phyloP scores from a whole-genome alignment of 352 stramenopile species.

The Lagenidium sp. region DNA sequence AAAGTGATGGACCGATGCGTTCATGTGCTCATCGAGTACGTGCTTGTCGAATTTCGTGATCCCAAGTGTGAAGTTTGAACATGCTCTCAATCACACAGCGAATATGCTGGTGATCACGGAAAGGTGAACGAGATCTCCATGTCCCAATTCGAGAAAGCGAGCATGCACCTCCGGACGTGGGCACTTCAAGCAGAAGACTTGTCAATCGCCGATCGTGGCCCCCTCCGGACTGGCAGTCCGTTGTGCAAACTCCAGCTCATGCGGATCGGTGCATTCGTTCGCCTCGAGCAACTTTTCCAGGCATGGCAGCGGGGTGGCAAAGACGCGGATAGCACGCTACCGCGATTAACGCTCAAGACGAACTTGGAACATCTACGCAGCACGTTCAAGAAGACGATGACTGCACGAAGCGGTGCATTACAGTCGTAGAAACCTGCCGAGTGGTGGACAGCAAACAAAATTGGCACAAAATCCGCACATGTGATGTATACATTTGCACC shows the following conservation, averaged over 20 bases:
- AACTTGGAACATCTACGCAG: constrained; percentile 13
- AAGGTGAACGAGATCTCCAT: neutral
- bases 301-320: constrained; percentile 22
- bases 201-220: too few relatives aligned
- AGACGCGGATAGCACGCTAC: constrained; percentile 6
- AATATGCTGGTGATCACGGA: neutral
- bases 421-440: too few relatives aligned
- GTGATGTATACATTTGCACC: too few relatives aligned
- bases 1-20: constrained; percentile 49
- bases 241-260: too few relatives aligned
- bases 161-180: constrained; percentile 14
- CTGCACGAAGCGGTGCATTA: constrained; percentile 6
- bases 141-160: neutral
- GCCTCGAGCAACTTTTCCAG: constrained; percentile 24
- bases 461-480: too few relatives aligned
- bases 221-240: too few relatives aligned
- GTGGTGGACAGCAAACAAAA: too few relatives aligned
- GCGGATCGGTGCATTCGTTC: constrained; percentile 32
- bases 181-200: too few relatives aligned
- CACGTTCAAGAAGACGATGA: constrained; percentile 14
- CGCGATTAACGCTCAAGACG: constrained; percentile 8
- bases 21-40: constrained; percentile 40
- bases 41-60: too few relatives aligned
- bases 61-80: too few relatives aligned
- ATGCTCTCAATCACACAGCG: neutral